Evolutionary conservation across 257 asterid species (phyloP).

Genomic region (Plantago ovata): DNA sequence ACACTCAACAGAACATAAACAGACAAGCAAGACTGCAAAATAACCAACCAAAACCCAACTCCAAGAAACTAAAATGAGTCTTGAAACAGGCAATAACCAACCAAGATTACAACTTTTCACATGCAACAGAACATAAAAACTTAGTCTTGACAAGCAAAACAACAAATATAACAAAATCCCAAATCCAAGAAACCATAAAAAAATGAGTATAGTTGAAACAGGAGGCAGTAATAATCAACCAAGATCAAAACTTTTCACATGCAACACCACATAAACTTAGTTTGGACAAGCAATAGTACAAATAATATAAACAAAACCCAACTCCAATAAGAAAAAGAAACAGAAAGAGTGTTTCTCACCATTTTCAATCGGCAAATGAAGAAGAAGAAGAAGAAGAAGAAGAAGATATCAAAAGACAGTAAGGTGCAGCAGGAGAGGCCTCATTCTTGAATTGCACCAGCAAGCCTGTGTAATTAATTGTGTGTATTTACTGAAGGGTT

Average conservation of each 20-base stretch:
- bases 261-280: constrained; percentile 8
- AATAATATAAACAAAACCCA: constrained; percentile 9
- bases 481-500: neutral
- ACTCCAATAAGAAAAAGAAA: constrained; percentile 14
- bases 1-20: too few species aligned
- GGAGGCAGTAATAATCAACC: neutral
- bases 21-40: neutral
- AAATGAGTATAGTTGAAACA: too few species aligned
- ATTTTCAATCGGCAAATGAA: constrained; percentile 22
- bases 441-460: constrained; percentile 20
- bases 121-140: too few species aligned
- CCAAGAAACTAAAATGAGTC: too few species aligned
- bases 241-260: constrained; percentile 24
- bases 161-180: too few species aligned
- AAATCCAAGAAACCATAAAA: too few species aligned
- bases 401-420: constrained; percentile 18
- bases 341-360: constrained; percentile 25
- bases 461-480: constrained; percentile 16
- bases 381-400: constrained; percentile 24
- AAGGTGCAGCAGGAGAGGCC: constrained; percentile 29
- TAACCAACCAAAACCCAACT: neutral
- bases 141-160: too few species aligned
- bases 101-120: too few species aligned
- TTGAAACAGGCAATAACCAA: too few species aligned
- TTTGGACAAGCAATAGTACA: neutral